Evolutionary conservation across 2,329 filamentous ascomycete species (phyloP), one percentile per base, ranked within the genome.

Genomic region (Apiospora phragmitis): DNA sequence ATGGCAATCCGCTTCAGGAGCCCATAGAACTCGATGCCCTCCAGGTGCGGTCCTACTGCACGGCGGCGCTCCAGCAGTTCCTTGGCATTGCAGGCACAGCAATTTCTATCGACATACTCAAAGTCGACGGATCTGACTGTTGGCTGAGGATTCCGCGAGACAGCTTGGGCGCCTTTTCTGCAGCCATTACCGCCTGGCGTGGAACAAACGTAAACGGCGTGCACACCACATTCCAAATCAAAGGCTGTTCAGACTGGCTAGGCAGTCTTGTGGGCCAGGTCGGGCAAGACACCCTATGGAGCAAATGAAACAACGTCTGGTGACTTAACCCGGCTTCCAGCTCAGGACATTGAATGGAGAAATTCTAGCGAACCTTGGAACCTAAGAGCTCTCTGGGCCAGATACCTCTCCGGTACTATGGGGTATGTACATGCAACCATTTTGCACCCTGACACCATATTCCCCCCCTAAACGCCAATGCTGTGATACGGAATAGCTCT

Each of bases 91-190:
- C 89, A 0, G 93, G 93, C 14, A 82, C 86, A 1, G 89, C 89
- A 14, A 90, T 95, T 4, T 83, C 90, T 1, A 78, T 94, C 70
- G 93, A 95, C 77, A 89, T 95, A 26, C 85, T 95, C 43, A 89
- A 90, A 74, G 82, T 91, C 0, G 81, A 88, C 3, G 85, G 82
- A 1, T 75, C 77, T 7, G 84, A 89, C 66, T 88, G 88, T 70
- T 93, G 91, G 90, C 79, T 94, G 67, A 85, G 92, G 24, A 79
- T 93, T 11, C 90, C 91, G 6, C 82, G 86, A 6, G 85, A 87
- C 70, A 91, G 94, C 75, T 80, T 91, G 9, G 83, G 82, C 1
- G 84, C 86, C 0, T 88, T 94, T 69, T 83, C 90, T 0, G 91
- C 89, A 0, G 92, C 90, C 3, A 81, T 93, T 18, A 89, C 91